These are phyloP conservation scores for Phyllosticta citrichinensis DNA, from an alignment of 2,329 filamentous ascomycete species.

Conservation along the genomic window DNA sequence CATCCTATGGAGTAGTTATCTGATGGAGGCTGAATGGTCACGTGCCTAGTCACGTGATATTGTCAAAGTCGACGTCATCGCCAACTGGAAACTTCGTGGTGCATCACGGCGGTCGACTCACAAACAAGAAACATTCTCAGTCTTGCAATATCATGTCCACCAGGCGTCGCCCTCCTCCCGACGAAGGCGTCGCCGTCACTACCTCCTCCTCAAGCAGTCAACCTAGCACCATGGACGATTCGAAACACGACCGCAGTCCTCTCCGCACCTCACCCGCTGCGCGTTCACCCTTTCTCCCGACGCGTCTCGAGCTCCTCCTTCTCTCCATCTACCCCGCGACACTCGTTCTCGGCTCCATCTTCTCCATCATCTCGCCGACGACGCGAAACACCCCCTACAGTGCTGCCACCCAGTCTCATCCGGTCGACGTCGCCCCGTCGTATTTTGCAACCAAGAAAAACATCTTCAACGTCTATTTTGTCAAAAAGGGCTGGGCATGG, in stretches of 20 bases:
- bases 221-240: background rate
- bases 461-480: conserved; percentile 83
- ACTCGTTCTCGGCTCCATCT: conserved; percentile 72
- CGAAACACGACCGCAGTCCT: conserved; percentile 2
- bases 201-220: background rate
- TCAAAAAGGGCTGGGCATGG: conserved; percentile 95
- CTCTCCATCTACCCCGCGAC: conserved; percentile 66
- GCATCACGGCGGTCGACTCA: background rate
- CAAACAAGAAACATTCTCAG: background rate
- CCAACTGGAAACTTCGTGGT: background rate
- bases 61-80: background rate
- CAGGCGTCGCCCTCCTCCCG: background rate
- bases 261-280: conserved; percentile 17
- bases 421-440: conserved; percentile 49
- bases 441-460: conserved; percentile 96
- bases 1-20: background rate
- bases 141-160: background rate
- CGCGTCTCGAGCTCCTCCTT: conserved; percentile 53
- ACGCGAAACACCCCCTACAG: conserved; percentile 54
- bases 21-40: background rate
- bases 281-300: conserved; percentile 55
- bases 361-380: conserved; percentile 66
- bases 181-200: background rate
- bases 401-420: conserved; percentile 51
- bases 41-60: background rate